phyloP scores from a whole-genome alignment of 208 protist genomes.

The Blechomonas ayalai region DNA sequence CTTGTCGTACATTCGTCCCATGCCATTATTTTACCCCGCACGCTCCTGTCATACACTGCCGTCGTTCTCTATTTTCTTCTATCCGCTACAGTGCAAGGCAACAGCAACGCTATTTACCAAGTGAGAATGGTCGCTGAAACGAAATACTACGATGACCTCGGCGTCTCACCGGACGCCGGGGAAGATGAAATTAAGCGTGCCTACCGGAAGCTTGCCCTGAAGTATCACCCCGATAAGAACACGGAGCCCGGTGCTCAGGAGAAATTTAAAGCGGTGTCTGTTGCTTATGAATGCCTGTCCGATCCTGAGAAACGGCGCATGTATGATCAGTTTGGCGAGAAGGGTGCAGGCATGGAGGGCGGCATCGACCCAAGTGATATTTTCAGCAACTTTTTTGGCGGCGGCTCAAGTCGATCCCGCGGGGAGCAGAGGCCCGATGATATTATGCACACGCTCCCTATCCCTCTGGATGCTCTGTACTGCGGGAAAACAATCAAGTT shows the following conservation, averaged over 20 bases:
- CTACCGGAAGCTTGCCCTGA: constrained; percentile 90
- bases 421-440: constrained; percentile 94
- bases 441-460: constrained; percentile 90
- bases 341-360: constrained; percentile 92
- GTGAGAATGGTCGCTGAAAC: constrained; percentile 85
- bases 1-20: too few relatives aligned
- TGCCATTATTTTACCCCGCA: too few relatives aligned
- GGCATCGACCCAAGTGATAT: constrained; percentile 87
- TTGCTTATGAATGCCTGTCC: constrained; percentile 97
- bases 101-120: neutral
- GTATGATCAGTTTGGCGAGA: constrained; percentile 98
- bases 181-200: constrained; percentile 92
- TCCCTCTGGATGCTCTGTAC: constrained; percentile 97
- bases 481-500: constrained; percentile 96
- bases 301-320: constrained; percentile 94
- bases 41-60: neutral
- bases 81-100: neutral
- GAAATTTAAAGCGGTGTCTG: constrained; percentile 93
- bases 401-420: constrained; percentile 67
- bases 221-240: constrained; percentile 94
- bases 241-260: constrained; percentile 79
- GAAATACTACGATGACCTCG: constrained; percentile 86
- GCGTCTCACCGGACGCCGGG: constrained; percentile 62
- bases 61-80: constrained; percentile 3
- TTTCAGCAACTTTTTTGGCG: constrained; percentile 89